Base-by-base conservation (phyloP, 1,284 basidiomycete genomes). In the Grifola frondosa region DNA sequence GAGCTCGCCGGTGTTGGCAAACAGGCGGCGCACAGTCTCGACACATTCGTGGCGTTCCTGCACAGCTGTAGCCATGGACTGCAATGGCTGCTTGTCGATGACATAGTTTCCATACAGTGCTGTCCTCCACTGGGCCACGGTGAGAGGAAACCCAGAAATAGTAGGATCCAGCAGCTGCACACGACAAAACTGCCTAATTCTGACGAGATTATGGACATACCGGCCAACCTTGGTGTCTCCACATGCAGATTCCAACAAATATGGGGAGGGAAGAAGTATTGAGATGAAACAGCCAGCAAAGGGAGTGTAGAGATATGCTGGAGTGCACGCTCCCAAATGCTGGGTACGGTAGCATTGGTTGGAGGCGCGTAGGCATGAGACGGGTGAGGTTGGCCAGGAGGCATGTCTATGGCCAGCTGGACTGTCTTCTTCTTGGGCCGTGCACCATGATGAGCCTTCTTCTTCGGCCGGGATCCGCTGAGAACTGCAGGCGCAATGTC, bases 101-200 rank as follows among this genome's bases (percentile, higher is more conserved):
- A 1, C 6, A 25, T 42, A 46, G 4, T 46, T 35, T 2, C 44
- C 44, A 24, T 28, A 46, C 2, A 46, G 35, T n/a, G 40, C 44
- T n/a, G 35, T 22, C 1, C 40, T 29, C 44, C 44, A 46, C 19
- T 46, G 39, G 3, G 12, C 19, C 11, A 46, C 38, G 4, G 29
- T 28, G 3, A 46, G 34, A 5, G 44, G 39, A 6, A 17, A 8
- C 12, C 30, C 22, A 13, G 23, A 19, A 6, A 42, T n/a, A 22
- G 26, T 22, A 9, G 15, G 12, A 29, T 46, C 40, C n/a, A 46
- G 34, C 4, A 46, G 35, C 3, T 35, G 30, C 4, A 20, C 12
- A 5, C 35, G 44, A 20, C 44, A 46, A 26, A 42, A 46, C 3
- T 28, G 26, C 5, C 40, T 38, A 19, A 46, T 46, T 20, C 40